phyloP scores from a whole-genome alignment of 1,284 basidiomycete genomes.

The Afroboletus lepidellus region DNA sequence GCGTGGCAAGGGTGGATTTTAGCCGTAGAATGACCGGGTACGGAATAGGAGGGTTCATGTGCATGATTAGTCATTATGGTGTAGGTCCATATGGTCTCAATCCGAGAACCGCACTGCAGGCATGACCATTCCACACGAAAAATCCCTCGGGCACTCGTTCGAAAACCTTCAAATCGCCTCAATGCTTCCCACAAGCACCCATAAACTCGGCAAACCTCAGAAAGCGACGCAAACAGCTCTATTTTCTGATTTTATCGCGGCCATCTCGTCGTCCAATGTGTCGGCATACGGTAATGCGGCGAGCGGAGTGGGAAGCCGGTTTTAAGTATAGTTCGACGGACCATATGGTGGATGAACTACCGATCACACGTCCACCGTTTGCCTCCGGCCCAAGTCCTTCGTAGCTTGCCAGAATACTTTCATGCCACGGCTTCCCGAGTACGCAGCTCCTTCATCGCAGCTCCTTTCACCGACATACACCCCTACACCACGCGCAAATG shows the following conservation, averaged over 20 bases:
- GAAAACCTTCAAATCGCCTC: not conserved
- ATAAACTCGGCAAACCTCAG: not conserved
- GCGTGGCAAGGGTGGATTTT: constrained; percentile 36
- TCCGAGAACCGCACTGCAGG: not conserved
- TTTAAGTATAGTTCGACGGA: constrained; percentile 34
- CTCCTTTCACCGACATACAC: constrained; percentile 43
- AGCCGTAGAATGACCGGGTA: constrained; percentile 2
- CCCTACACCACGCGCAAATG: constrained; percentile 45
- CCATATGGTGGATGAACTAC: constrained; percentile 30
- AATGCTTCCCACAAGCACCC: not conserved
- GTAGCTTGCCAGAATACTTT: constrained; percentile 21
- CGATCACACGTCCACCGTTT: constrained; percentile 26
- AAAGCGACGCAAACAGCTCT: not conserved
- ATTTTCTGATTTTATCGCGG: not conserved
- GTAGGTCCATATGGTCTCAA: constrained; percentile 12
- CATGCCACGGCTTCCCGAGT: constrained; percentile 49
- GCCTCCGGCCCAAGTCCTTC: not conserved
- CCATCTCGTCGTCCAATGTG: constrained; percentile 1
- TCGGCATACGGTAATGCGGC: constrained; percentile 11
- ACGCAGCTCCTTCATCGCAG: constrained; percentile 34
- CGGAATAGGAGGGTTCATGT: too few relatives aligned
- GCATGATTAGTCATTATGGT: constrained; percentile 17
- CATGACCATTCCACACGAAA: constrained; percentile 3
- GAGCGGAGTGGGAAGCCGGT: constrained; percentile 35
- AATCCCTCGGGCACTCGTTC: not conserved